Evolutionary conservation across 2,329 filamentous ascomycete species (phyloP).

Genomic region (Aspergillus vadensis): DNA sequence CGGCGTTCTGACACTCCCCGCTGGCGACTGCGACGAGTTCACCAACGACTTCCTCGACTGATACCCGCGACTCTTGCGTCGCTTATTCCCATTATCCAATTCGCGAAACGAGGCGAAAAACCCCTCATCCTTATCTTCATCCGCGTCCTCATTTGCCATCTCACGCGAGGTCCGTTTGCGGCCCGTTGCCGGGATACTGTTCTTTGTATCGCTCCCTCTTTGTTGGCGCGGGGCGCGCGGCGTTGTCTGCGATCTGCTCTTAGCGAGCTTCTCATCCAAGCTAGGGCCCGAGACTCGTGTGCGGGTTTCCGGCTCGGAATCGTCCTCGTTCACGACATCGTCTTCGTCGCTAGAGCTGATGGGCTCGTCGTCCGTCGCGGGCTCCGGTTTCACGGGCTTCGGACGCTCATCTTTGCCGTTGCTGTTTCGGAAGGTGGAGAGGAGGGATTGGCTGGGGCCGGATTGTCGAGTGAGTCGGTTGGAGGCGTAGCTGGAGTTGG

Average conservation of each 20-base stretch:
- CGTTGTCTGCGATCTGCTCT: not conserved
- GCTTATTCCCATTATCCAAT: slow-evolving; percentile 16
- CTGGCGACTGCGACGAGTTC: slow-evolving; percentile 12
- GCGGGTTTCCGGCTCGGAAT: slow-evolving; percentile 7
- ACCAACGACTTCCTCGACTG: slow-evolving; percentile 17
- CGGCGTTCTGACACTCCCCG: slow-evolving; percentile 11
- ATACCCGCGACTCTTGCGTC: slow-evolving; percentile 21
- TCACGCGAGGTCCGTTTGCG: slow-evolving; percentile 20
- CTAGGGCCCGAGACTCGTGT: slow-evolving; percentile 12
- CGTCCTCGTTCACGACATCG: slow-evolving; percentile 14
- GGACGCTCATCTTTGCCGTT: slow-evolving; percentile 2
- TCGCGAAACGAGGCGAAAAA: slow-evolving; percentile 11
- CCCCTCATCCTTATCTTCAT: slow-evolving; percentile 9
- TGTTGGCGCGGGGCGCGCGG: slow-evolving; percentile 2
- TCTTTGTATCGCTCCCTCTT: slow-evolving; percentile 5
- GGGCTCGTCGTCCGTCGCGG: slow-evolving; percentile 39
- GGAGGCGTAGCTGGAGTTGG: slow-evolving; percentile 31
- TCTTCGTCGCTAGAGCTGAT: slow-evolving; percentile 38
- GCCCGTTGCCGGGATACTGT: slow-evolving; percentile 9
- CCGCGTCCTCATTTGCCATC: not conserved
- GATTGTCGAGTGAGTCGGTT: slow-evolving; percentile 26
- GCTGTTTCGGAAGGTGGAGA: slow-evolving; percentile 27
- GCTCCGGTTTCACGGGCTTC: slow-evolving; percentile 19
- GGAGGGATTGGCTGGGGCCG: slow-evolving; percentile 17
- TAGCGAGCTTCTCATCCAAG: slow-evolving; percentile 28